phyloP scores from a whole-genome alignment of 768 basidiomycete species.

The Boletus vermiculosoides region DNA sequence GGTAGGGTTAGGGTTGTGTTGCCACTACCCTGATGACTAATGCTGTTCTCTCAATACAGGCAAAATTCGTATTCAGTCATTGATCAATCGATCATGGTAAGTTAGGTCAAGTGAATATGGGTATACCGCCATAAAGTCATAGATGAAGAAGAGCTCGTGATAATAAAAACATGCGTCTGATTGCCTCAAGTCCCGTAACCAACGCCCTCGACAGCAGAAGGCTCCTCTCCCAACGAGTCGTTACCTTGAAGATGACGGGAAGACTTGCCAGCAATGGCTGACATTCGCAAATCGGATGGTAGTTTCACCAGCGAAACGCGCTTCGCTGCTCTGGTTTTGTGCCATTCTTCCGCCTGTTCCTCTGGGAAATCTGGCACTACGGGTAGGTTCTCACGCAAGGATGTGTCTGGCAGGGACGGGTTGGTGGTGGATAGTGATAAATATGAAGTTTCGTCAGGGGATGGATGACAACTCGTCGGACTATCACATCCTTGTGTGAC shows the following conservation, averaged over 20 bases:
- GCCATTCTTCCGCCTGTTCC: constrained; percentile 87
- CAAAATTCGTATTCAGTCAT: background rate
- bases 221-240: constrained; percentile 10
- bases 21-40: constrained; percentile 8
- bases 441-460: constrained; percentile 26
- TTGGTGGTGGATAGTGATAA: constrained; percentile 20
- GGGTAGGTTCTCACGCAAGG: constrained; percentile 46
- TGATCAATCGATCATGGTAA: background rate
- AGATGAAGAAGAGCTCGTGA: constrained; percentile 1
- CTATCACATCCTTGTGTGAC: constrained; percentile 28
- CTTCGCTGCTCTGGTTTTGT: constrained; percentile 80
- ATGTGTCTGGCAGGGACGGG: constrained; percentile 20
- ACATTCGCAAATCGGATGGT: constrained; percentile 51
- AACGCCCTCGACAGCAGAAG: constrained; percentile 1
- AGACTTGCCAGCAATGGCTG: constrained; percentile 19
- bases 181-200: constrained; percentile 1
- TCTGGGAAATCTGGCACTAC: constrained; percentile 46
- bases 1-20: constrained; percentile 23
- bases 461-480: constrained; percentile 34
- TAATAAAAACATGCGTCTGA: constrained; percentile 6
- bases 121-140: constrained; percentile 5
- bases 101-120: constrained; percentile 1
- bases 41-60: background rate
- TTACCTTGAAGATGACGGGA: constrained; percentile 5
- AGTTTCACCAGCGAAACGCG: constrained; percentile 79